Evolutionary conservation across 306 rosid species (phyloP).

Genomic region (Vigna reflexopilosa): DNA sequence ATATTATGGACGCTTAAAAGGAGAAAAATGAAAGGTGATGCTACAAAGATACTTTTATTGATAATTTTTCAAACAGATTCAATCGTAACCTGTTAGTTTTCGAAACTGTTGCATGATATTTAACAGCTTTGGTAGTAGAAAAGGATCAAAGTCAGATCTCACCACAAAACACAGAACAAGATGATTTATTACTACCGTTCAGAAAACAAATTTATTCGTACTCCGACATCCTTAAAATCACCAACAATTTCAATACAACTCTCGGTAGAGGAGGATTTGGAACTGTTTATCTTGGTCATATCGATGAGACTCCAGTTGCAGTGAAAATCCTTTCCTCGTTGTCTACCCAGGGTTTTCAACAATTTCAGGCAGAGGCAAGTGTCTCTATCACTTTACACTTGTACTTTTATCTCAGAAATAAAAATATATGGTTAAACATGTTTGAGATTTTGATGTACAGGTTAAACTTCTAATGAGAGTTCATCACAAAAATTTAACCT

Average conservation of each 20-base stretch:
- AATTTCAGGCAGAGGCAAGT: slow-evolving; percentile 61
- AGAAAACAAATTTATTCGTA: slow-evolving; percentile 44
- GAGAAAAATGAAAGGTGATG: slow-evolving; percentile 37
- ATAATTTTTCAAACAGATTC: background rate
- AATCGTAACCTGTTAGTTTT: background rate
- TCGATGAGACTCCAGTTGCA: slow-evolving; percentile 56
- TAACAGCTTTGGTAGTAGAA: background rate
- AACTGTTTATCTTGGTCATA: slow-evolving; percentile 49
- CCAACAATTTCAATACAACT: slow-evolving; percentile 51
- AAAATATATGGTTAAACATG: background rate
- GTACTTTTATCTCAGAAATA: background rate
- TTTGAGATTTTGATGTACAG: slow-evolving; percentile 1
- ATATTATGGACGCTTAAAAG: slow-evolving; percentile 31
- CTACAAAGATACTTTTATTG: background rate
- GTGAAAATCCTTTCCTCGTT: slow-evolving; percentile 61
- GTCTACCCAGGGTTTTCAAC: slow-evolving; percentile 51
- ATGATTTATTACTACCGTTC: background rate
- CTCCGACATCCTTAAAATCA: slow-evolving; percentile 45
- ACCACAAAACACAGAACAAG: background rate
- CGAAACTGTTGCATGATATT: background rate
- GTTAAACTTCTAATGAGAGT: slow-evolving; percentile 47
- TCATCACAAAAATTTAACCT: slow-evolving; percentile 52
- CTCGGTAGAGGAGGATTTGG: slow-evolving; percentile 62
- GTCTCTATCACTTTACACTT: background rate
- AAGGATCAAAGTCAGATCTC: background rate